A percentile compares a stretch with the other conserved stretches of the same genome.
These are phyloP conservation scores for Pontederia crassipes DNA, from an alignment of 176 grass and related monocot species.

Conservation along the genomic window DNA sequence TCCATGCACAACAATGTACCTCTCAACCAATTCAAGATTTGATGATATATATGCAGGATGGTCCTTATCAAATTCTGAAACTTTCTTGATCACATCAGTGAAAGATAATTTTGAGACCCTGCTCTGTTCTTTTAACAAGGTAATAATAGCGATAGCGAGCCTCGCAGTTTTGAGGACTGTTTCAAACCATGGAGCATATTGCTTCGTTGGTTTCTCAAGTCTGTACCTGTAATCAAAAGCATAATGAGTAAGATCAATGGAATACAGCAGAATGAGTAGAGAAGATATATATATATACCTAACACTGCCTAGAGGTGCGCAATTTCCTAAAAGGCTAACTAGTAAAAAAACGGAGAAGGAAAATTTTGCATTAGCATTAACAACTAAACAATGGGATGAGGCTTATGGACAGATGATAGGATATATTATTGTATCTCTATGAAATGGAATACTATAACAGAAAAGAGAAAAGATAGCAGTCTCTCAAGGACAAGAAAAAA, in stretches of 20 bases:
- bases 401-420: too few species aligned
- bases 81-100: conserved; percentile 40
- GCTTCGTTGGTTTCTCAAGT: conserved; percentile 50
- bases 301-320: too few species aligned
- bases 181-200: conserved; percentile 57
- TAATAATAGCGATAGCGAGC: conserved; percentile 83
- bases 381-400: too few species aligned
- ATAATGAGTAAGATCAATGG: conserved; percentile 15
- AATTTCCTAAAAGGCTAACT: too few species aligned
- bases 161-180: conserved; percentile 83
- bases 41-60: conserved; percentile 60
- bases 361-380: too few species aligned
- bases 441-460: not conserved
- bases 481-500: not conserved
- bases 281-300: too few species aligned
- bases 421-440: not conserved
- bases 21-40: conserved; percentile 38
- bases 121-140: conserved; percentile 58
- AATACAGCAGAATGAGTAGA: too few species aligned
- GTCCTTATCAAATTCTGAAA: conserved; percentile 42
- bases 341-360: too few species aligned
- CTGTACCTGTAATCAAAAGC: conserved; percentile 64
- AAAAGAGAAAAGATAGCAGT: not conserved
- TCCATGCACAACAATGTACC: conserved; percentile 64
- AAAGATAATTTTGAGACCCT: conserved; percentile 56